Conservation (phyloP, 345 rosid genomes). For the Lepidium aucheri region DNA sequence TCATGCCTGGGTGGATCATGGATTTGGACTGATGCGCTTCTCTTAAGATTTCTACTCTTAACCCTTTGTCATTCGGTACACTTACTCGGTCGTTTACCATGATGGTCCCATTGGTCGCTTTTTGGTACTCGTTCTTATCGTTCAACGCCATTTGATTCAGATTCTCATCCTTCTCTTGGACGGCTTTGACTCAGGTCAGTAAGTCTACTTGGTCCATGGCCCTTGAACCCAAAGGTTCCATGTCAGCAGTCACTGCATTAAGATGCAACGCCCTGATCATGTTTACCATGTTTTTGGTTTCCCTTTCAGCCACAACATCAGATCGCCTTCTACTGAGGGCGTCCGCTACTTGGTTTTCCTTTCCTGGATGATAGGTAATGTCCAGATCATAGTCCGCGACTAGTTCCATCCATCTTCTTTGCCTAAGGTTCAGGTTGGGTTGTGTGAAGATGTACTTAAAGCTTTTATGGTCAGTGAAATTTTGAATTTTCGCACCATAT, state of each 20-base stretch:
- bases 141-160: neutral
- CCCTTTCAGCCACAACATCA: neutral
- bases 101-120: neutral
- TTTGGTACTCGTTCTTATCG: neutral
- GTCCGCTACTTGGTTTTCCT: no score
- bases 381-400: neutral
- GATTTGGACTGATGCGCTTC: neutral
- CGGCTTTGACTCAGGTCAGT: neutral
- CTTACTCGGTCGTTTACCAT: neutral
- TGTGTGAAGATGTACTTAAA: no score
- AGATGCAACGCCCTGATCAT: no score
- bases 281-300: neutral
- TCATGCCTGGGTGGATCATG: neutral
- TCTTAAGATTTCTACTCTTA: no score
- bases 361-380: no score
- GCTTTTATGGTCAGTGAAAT: no score
- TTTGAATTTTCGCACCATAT: neutral
- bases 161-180: no score
- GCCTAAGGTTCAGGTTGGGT: neutral
- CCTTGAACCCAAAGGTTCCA: no score
- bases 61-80: neutral
- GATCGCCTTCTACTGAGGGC: rapidly evolving
- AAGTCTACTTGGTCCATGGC: no score
- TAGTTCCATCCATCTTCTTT: neutral
- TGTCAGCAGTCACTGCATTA: no score